Base-by-base conservation (phyloP, 495 filamentous ascomycete species). In the Aspergillus campestris region DNA sequence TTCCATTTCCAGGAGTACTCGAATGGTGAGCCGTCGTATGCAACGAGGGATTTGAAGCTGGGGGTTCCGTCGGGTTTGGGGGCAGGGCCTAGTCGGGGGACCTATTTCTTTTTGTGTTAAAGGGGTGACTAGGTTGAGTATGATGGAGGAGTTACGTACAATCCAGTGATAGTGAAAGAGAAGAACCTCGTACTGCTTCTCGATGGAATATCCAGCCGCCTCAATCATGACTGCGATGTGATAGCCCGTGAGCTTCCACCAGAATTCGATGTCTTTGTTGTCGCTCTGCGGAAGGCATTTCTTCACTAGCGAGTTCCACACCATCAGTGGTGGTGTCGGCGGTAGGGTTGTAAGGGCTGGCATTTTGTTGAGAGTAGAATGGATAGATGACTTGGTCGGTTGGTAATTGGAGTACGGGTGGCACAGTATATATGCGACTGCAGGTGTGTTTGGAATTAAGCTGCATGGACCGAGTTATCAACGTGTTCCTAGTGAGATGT, bases 1-100 rank as follows among this genome's bases (percentile, higher is more conserved):
- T 57, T 52, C 59, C 59, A 62, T 45, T 56, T 60, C 59, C 59
- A 62, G 0, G 47, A 55, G 30, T 57, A 58, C 38, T 62, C 57
- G 3, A 62, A 38, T 0, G 57, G 51, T 0, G 42, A 44, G 4
- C 53, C 50, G 12, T 60, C 57, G 12, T 31, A 31, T 10, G 45
- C 31, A 10, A 62, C n/a, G 8, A 53, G 43, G 8, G 49, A 54
- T 34, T 28, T 50, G 48, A 48, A 62, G 34, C 12, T 14, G 9
- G 48, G 28, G 8, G 11, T 18, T 5, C 50, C 58, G 8, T 42
- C 50, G n/a, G 44, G 10, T 5, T 31, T 13, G 3, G 40, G 55
- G 29, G 29, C 37, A 7, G 41, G 40, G 14, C 43, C 55, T 45
- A 42, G 40, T 18, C 34, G 31, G 2, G 31, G 50, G 18, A 49